These are phyloP conservation scores for Penicillium sp. DNA, from an alignment of 2,329 filamentous ascomycete species.

Conservation along the genomic window DNA sequence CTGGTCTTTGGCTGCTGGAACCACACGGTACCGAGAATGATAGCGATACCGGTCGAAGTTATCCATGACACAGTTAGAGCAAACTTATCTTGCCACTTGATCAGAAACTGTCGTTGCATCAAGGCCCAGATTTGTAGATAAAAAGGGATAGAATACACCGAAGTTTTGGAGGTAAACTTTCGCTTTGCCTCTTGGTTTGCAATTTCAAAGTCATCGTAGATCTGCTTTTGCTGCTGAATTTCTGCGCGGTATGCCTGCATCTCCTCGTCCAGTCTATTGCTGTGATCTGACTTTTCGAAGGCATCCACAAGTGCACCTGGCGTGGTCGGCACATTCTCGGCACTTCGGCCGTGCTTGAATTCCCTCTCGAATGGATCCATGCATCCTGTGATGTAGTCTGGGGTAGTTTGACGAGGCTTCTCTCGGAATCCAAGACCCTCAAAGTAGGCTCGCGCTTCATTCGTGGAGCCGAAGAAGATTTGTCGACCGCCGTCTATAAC, in stretches of 20 bases:
- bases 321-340: conserved; percentile 62
- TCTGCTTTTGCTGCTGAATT: conserved; percentile 59
- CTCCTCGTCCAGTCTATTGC: conserved; percentile 55
- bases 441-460: conserved; percentile 67
- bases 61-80: conserved; percentile 69
- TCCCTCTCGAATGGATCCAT: conserved; percentile 79
- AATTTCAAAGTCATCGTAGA: conserved; percentile 68
- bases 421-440: conserved; percentile 69
- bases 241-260: conserved; percentile 64
- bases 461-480: conserved; percentile 67
- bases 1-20: conserved; percentile 60
- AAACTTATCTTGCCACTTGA: conserved; percentile 82
- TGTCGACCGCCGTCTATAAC: conserved; percentile 71
- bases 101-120: conserved; percentile 75
- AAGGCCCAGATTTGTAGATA: conserved; percentile 76
- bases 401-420: conserved; percentile 71
- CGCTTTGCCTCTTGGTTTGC: conserved; percentile 77
- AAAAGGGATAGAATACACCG: conserved; percentile 79
- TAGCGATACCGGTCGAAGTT: conserved; percentile 65
- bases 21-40: conserved; percentile 76
- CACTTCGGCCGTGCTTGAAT: conserved; percentile 63
- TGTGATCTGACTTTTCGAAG: conserved; percentile 61
- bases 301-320: conserved; percentile 63
- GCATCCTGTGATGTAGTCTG: conserved; percentile 75
- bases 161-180: conserved; percentile 62